Evolutionary conservation across 2,329 filamentous ascomycete species (phyloP), one percentile per base, ranked within the genome.

Genomic region (Talaromyces pinophilus): DNA sequence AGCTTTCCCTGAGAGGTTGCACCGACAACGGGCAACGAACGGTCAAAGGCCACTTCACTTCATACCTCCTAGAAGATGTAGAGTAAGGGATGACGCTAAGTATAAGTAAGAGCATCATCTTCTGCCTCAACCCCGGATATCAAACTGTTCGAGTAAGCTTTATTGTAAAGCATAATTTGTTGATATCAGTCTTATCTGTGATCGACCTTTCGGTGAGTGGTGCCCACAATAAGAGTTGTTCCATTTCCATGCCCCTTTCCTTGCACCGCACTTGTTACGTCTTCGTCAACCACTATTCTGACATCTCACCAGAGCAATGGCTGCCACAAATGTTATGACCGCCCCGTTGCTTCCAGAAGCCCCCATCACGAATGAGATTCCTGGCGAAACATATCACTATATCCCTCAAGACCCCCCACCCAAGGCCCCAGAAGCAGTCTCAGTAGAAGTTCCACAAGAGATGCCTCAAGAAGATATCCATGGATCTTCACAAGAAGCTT

Each of bases 81-180:
- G 30, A 57, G 5, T 38, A 40, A 55, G 52, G 52, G 52, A 38
- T 55, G 52, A 38, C 52, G 52, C 19, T 35, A 35, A 38, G 54
- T 64, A 64, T 64, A 64, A 64, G 52, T 63, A 59, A 48, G 25
- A 25, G n/a, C 50, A 50, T 35, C 50, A 54, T 63, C 30, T 72
- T 66, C 72, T 70, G 70, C 64, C 70, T 4, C 69, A 72, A 55
- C 50, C 62, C 48, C 17, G 17, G 17, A 63, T 62, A 42, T 19
- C 5, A 33, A 19, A 54, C 1, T 35, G 17, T 44, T 44, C 48
- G 30, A 63, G 28, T 60, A 60, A 60, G 15, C 40, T 60, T 19
- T n/a, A n/a, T n/a, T 30, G 2, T 19, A 28, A 60, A 30, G 28
- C 28, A 60, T 30, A 28, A 19, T 42, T 44, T 60, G 13, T 46